A percentile compares a stretch with the other conserved stretches of the same genome.
phyloP scores from a whole-genome alignment of 1,139 yeast species.

The Yamadazyma songkhlaensis region DNA sequence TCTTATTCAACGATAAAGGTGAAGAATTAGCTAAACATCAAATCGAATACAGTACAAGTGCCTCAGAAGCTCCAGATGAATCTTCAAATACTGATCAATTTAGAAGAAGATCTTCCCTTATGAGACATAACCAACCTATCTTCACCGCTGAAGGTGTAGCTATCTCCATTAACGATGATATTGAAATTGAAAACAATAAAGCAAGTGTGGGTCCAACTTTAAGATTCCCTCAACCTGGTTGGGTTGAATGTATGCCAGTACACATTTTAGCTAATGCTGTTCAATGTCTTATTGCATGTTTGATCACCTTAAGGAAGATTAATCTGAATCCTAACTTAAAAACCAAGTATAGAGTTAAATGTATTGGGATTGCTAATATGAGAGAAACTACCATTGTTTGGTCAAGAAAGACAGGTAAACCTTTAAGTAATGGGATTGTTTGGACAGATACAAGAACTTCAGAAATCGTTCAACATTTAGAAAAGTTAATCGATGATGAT shows the following conservation, averaged over 20 bases:
- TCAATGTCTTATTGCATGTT: constrained; percentile 67
- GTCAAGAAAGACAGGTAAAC: constrained; percentile 81
- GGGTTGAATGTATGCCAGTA: constrained; percentile 94
- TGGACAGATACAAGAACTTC: constrained; percentile 95
- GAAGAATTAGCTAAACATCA: constrained; percentile 83
- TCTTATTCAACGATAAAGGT: constrained; percentile 71
- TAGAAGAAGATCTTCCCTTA: constrained; percentile 47
- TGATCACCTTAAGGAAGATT: constrained; percentile 54
- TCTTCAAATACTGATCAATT: constrained; percentile 48
- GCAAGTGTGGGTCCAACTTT: constrained; percentile 65
- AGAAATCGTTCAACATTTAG: constrained; percentile 65
- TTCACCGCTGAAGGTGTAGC: constrained; percentile 77
- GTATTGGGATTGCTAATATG: constrained; percentile 91
- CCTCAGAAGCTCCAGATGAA: constrained; percentile 50
- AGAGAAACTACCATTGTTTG: constrained; percentile 92
- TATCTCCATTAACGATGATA: constrained; percentile 52
- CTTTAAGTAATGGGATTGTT: constrained; percentile 84
- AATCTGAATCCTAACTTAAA: constrained; percentile 52
- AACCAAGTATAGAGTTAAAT: constrained; percentile 53
- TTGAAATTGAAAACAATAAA: constrained; percentile 60
- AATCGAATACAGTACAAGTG: constrained; percentile 81
- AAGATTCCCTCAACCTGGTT: constrained; percentile 75
- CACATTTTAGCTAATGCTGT: constrained; percentile 83
- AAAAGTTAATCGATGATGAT: constrained; percentile 57
- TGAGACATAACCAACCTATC: constrained; percentile 54